Evolutionary conservation across 352 stramenopile species (phyloP), one percentile per base, ranked within the genome.

Genomic region (Albugo candida): DNA sequence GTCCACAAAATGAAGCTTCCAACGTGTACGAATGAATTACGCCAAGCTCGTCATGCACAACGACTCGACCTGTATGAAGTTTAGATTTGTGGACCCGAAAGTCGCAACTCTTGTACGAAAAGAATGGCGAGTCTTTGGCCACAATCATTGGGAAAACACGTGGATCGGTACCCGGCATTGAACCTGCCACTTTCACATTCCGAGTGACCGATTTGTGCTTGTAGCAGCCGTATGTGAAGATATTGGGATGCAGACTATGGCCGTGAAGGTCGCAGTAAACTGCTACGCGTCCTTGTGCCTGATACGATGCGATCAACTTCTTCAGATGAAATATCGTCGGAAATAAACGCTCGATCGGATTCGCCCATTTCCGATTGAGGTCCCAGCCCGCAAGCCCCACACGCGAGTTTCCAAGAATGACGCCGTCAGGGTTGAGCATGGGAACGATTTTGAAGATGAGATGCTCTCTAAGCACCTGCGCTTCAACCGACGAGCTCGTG

Each of bases 361-460:
- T 72, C n/a, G 63, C 60, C 75, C 75, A 87, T 51, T 87, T 87
- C 37, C 75, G 75, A 38, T 87, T 87, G 11, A 87, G 60, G 40
- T 87, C 75, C 70, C 70, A 84, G 0, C 71, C 85, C 0, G 83
- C 74, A 13, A 96, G 63, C 41, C 67, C 89, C 12, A 84, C 78
- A 16, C 85, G 78, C 39, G 86, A 91, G 52, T 96, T 96, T 49
- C 85, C 85, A 41, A 93, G 83, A 36, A 95, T 79, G 36, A 96
- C 85, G 17, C 85, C 85, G 52, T 96, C 85, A 0, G 81, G 80
- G 41, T 96, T 96, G 36, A 96, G 73, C 85, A 96, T 96, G 5
- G 85, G 85, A 6, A 93, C 75, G 16, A 95, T 41, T 55, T 94
- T 92, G 54, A 95, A 93, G 13, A 94, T 54, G 20, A 93, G 93